Percentiles rank a stretch among this genome's conserved stretches.
Conservation (phyloP, 106 monocot genomes). For the Apostasia ramifera region DNA sequence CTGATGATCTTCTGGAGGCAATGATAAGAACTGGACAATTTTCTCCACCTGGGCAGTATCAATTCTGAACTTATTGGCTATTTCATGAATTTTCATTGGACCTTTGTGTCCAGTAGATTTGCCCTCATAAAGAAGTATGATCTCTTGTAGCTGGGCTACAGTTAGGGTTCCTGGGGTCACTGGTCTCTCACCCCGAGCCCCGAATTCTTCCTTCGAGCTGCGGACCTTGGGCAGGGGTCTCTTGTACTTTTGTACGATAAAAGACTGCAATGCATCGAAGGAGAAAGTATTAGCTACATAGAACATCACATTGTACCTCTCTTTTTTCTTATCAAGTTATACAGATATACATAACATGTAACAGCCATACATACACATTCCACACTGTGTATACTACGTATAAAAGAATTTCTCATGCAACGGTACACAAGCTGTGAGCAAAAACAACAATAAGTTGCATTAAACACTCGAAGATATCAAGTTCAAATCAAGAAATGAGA, state of each 20-base stretch:
- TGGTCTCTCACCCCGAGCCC: not conserved
- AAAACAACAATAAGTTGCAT: too few species aligned
- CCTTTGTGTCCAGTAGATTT: constrained; percentile 12
- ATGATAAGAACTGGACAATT: constrained; percentile 14
- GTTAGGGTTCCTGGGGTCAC: constrained; percentile 20
- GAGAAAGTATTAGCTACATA: not conserved
- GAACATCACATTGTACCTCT: too few species aligned
- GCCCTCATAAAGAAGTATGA: constrained; percentile 21
- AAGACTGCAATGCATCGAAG: constrained; percentile 6
- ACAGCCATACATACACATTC: too few species aligned
- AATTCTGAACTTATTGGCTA: constrained; percentile 14
- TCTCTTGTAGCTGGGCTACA: constrained; percentile 17
- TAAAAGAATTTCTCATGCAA: too few species aligned
- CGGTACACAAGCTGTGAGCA: too few species aligned
- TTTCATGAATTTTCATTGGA: constrained; percentile 10
- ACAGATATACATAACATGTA: too few species aligned
- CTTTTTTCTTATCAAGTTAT: too few species aligned
- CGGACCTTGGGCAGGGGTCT: constrained; percentile 21
- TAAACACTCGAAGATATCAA: too few species aligned
- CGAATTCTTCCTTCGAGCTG: constrained; percentile 9
- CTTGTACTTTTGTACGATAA: constrained; percentile 17
- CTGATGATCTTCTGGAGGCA: constrained; percentile 15
- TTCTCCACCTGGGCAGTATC: constrained; percentile 11
- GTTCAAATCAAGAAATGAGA: too few species aligned
- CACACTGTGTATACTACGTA: too few species aligned